A percentile compares a stretch with the other conserved stretches of the same genome.
These are phyloP conservation scores for Hypoxylon sp. DNA, from an alignment of 2,329 filamentous ascomycete genomes.

Conservation along the genomic window DNA sequence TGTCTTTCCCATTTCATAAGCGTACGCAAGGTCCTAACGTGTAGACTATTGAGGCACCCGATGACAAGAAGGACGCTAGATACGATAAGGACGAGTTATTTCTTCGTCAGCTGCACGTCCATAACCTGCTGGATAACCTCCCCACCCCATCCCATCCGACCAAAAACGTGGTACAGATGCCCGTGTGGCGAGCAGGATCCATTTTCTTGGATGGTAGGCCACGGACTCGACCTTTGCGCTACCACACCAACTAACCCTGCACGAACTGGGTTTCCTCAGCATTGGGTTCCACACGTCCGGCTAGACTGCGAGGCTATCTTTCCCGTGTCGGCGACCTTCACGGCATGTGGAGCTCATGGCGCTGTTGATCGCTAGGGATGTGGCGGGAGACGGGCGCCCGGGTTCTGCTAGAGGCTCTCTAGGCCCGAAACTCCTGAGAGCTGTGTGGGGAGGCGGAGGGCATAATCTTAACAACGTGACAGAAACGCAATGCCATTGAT, in stretches of 20 bases:
- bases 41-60: background rate
- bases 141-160: constrained; percentile 17
- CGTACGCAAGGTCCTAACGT: background rate
- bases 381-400: constrained; percentile 15
- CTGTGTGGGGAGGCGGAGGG: background rate
- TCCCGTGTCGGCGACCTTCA: constrained; percentile 26
- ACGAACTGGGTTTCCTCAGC: constrained; percentile 32
- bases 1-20: background rate
- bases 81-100: constrained; percentile 23
- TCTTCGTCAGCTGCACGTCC: constrained; percentile 32
- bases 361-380: constrained; percentile 7
- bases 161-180: constrained; percentile 35
- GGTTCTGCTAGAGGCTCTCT: constrained; percentile 15
- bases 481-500: constrained; percentile 3
- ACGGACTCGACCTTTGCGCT: constrained; percentile 39
- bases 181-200: constrained; percentile 36
- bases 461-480: constrained; percentile 14
- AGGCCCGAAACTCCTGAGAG: constrained; percentile 11
- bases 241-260: constrained; percentile 28
- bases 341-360: constrained; percentile 32
- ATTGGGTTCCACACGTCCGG: constrained; percentile 35
- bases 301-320: constrained; percentile 30
- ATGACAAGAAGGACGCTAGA: constrained; percentile 1
- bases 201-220: constrained; percentile 31
- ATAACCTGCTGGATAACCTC: constrained; percentile 26